These are phyloP conservation scores for Parascedosporium putredinis DNA, from an alignment of 2,329 filamentous ascomycete species.

Conservation along the genomic window DNA sequence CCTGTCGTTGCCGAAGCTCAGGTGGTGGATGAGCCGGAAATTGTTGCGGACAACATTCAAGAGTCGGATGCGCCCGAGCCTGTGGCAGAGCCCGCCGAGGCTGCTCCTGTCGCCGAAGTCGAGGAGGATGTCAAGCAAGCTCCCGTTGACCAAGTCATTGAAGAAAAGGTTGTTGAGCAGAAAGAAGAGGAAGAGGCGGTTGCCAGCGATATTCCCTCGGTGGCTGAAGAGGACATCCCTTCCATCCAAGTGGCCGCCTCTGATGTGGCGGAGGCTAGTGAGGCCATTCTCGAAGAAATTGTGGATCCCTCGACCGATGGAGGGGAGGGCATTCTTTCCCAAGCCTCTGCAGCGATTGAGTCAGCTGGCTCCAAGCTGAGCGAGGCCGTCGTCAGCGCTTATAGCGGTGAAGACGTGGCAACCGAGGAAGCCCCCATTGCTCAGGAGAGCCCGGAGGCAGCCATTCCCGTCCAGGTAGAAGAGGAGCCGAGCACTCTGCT, in stretches of 20 bases:
- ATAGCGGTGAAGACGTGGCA: neutral
- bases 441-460: slow-evolving; percentile 9
- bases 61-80: no score
- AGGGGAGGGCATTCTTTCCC: slow-evolving; percentile 13
- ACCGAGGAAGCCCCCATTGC: no score
- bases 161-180: slow-evolving; percentile 10
- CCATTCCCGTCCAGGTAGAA: neutral
- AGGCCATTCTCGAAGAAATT: neutral
- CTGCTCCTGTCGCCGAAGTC: slow-evolving; percentile 16
- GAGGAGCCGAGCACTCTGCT: neutral
- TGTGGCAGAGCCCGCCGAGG: neutral
- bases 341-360: slow-evolving; percentile 11
- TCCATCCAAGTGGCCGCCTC: slow-evolving; percentile 1
- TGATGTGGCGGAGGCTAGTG: neutral
- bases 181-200: slow-evolving; percentile 21
- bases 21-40: neutral
- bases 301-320: neutral
- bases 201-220: slow-evolving; percentile 13
- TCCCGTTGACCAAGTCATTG: neutral
- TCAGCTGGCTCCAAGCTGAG: slow-evolving; percentile 12
- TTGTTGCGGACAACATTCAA: neutral
- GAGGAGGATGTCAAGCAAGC: slow-evolving; percentile 20
- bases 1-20: neutral
- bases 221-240: slow-evolving; percentile 11
- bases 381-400: slow-evolving; percentile 3